phyloP scores from a whole-genome alignment of 176 grass and related monocot genomes.

The Guadua angustifolia region DNA sequence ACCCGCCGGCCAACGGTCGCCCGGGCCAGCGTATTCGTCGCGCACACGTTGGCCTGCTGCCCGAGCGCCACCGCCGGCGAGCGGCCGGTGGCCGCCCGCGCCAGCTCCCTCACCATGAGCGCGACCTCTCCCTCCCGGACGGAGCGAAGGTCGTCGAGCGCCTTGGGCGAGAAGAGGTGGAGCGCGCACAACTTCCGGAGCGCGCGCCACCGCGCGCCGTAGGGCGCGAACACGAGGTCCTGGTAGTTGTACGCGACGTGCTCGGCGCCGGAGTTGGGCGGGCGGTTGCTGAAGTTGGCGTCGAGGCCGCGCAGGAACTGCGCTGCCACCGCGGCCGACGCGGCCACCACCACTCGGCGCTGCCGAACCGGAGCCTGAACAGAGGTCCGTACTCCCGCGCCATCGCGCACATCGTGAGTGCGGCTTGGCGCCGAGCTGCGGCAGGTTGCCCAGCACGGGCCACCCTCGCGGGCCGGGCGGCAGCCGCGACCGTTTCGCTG shows the following conservation, averaged over 20 bases:
- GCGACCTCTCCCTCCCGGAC: constrained; percentile 57
- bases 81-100: background rate
- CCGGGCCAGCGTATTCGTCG: constrained; percentile 65
- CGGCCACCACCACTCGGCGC: constrained; percentile 76
- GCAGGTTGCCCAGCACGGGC: constrained; percentile 81
- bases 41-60: constrained; percentile 62
- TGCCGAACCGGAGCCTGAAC: constrained; percentile 61
- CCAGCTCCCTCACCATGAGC: constrained; percentile 42
- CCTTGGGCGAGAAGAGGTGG: constrained; percentile 68
- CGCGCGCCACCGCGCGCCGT: constrained; percentile 68
- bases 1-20: constrained; percentile 62
- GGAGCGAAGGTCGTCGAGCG: constrained; percentile 52
- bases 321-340: constrained; percentile 53
- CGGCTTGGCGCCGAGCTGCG: constrained; percentile 71
- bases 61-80: constrained; percentile 5
- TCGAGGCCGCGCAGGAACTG: constrained; percentile 71
- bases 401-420: constrained; percentile 63
- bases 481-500: background rate
- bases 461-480: constrained; percentile 72
- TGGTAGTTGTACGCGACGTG: constrained; percentile 87
- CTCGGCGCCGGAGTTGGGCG: constrained; percentile 83
- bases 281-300: constrained; percentile 68
- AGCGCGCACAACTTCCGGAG: constrained; percentile 65
- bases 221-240: constrained; percentile 87
- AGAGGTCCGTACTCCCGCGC: constrained; percentile 57